Conservation (phyloP, 352 stramenopile genomes). For the Pythium brachiatum region DNA sequence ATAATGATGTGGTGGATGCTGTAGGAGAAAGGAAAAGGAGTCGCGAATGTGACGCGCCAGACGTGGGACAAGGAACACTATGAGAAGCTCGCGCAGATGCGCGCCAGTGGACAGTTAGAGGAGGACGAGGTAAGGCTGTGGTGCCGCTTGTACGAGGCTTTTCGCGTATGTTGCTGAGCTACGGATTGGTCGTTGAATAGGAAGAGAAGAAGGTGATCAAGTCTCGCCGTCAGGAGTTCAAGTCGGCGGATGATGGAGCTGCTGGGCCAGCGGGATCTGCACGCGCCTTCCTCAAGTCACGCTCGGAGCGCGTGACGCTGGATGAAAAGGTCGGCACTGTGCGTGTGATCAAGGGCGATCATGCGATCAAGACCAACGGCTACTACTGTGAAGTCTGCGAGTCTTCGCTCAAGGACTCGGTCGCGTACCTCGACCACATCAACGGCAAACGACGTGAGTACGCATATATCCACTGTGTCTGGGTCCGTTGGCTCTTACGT, state of each 20-base stretch:
- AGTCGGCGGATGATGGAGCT: conserved; percentile 58
- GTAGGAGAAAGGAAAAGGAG: conserved; percentile 62
- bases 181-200: background rate
- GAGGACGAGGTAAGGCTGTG: conserved; percentile 36
- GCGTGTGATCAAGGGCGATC: conserved; percentile 84
- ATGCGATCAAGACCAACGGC: conserved; percentile 72
- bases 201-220: conserved; percentile 70
- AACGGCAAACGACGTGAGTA: conserved; percentile 93
- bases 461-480: too few species aligned
- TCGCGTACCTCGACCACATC: conserved; percentile 94
- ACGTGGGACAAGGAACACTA: conserved; percentile 83
- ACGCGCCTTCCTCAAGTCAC: conserved; percentile 77
- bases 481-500: background rate
- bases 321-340: conserved; percentile 84
- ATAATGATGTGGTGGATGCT: background rate
- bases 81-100: conserved; percentile 72
- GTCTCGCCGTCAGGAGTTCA: conserved; percentile 76
- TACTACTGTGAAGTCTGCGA: conserved; percentile 95
- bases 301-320: conserved; percentile 72
- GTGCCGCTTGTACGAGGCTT: background rate
- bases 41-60: conserved; percentile 79
- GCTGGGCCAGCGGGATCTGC: conserved; percentile 60
- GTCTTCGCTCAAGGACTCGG: conserved; percentile 89
- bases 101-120: conserved; percentile 62
- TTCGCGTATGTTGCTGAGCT: background rate